phyloP scores from a whole-genome alignment of 495 filamentous ascomycete species.

The Pyrenopolyporus hunteri region DNA sequence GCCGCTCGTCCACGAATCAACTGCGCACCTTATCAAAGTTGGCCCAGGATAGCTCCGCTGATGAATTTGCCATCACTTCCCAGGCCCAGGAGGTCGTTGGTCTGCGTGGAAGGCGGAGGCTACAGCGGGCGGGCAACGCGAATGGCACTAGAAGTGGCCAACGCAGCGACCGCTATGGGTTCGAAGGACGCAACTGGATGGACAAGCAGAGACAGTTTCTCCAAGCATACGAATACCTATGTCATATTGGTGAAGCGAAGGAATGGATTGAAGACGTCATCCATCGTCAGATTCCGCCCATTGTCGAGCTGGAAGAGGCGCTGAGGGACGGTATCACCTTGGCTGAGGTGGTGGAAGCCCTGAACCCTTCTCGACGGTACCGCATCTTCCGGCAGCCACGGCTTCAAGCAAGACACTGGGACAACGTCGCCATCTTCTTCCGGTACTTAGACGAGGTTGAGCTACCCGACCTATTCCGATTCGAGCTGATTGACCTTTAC shows the following conservation, averaged over 20 bases:
- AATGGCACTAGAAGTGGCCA: slow-evolving; percentile 53
- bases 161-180: slow-evolving; percentile 64
- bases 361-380: slow-evolving; percentile 74
- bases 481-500: slow-evolving; percentile 97
- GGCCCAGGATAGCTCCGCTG: slow-evolving; percentile 72
- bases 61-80: slow-evolving; percentile 78
- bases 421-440: slow-evolving; percentile 96
- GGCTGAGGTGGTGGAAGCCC: slow-evolving; percentile 92
- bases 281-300: slow-evolving; percentile 84
- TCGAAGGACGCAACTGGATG: slow-evolving; percentile 95
- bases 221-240: slow-evolving; percentile 98
- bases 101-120: slow-evolving; percentile 77
- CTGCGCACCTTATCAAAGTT: slow-evolving; percentile 87
- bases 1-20: slow-evolving; percentile 85
- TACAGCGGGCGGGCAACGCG: slow-evolving; percentile 73
- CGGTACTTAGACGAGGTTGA: slow-evolving; percentile 91
- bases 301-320: slow-evolving; percentile 95
- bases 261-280: slow-evolving; percentile 99
- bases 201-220: slow-evolving; percentile 96
- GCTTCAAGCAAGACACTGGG: slow-evolving; percentile 93
- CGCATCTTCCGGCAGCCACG: slow-evolving; percentile 84
- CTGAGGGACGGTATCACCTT: slow-evolving; percentile 92
- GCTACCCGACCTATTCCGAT: slow-evolving; percentile 95
- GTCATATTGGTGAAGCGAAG: slow-evolving; percentile 98
- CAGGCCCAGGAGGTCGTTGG: slow-evolving; percentile 84